phyloP scores from a whole-genome alignment of 2,329 filamentous ascomycete genomes.

The Fusarium azukiicola region DNA sequence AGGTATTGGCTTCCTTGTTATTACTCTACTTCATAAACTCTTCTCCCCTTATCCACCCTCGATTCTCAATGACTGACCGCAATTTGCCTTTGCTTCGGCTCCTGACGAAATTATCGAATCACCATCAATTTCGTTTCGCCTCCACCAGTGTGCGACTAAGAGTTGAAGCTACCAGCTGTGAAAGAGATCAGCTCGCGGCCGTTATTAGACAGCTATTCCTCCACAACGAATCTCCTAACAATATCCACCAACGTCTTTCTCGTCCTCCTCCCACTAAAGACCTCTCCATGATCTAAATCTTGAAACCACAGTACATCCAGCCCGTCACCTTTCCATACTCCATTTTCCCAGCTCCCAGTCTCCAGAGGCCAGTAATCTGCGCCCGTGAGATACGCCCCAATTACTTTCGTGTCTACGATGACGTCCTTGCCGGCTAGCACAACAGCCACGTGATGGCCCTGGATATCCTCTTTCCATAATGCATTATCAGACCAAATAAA shows the following conservation, averaged over 20 bases:
- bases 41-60: no score
- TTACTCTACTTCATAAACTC: no score
- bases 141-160: no score
- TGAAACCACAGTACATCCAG: slow-evolving; percentile 76
- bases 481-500: slow-evolving; percentile 83
- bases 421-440: slow-evolving; percentile 73
- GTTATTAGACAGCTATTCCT: not conserved
- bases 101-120: no score
- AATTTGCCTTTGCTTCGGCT: no score
- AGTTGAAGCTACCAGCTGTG: no score
- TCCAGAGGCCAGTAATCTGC: slow-evolving; percentile 51
- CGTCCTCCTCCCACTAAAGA: slow-evolving; percentile 65
- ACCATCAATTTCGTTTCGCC: no score
- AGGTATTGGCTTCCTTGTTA: no score
- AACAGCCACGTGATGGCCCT: slow-evolving; percentile 66
- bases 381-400: slow-evolving; percentile 73
- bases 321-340: slow-evolving; percentile 61
- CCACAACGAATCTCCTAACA: slow-evolving; percentile 46
- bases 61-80: no score
- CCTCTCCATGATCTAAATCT: slow-evolving; percentile 77
- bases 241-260: slow-evolving; percentile 58
- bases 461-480: slow-evolving; percentile 73
- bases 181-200: no score
- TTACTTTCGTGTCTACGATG: slow-evolving; percentile 74
- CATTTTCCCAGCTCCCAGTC: slow-evolving; percentile 40